Percentiles rank a stretch among this genome's conserved stretches.
Evolutionary conservation across 1,284 basidiomycete species (phyloP).

Genomic region (Tilletia setariae): DNA sequence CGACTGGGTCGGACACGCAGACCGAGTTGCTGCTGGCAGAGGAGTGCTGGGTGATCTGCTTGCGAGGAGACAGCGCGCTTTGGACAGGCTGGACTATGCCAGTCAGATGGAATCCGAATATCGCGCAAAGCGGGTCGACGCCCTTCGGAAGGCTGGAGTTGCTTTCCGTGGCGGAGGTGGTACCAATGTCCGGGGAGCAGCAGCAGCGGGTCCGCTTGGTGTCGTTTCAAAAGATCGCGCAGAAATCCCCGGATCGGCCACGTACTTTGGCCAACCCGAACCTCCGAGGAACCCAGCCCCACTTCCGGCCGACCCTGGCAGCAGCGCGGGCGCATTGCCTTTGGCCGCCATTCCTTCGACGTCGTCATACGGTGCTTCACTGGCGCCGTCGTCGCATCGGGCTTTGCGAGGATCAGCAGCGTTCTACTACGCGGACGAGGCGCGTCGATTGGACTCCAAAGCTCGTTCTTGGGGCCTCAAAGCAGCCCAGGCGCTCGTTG

Average conservation of each 20-base stretch:
- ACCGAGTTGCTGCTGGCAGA: neutral
- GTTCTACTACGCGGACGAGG: conserved; percentile 51
- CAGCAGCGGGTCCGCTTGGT: conserved; percentile 33
- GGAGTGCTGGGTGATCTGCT: neutral
- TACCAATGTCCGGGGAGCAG: neutral
- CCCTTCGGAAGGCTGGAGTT: conserved; percentile 44
- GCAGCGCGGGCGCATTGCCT: neutral
- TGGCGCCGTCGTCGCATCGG: conserved; percentile 27
- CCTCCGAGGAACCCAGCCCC: conserved; percentile 7
- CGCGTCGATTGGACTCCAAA: conserved; percentile 49
- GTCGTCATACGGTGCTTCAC: conserved; percentile 5
- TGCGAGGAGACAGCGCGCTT: neutral
- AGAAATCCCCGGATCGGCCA: conserved; percentile 2
- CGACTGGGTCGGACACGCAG: neutral
- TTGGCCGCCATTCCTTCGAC: neutral
- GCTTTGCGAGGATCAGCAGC: conserved; percentile 26
- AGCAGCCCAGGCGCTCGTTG: conserved; percentile 49
- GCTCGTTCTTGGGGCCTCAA: conserved; percentile 51
- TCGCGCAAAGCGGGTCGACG: conserved; percentile 46
- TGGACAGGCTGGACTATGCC: neutral
- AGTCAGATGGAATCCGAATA: conserved; percentile 34
- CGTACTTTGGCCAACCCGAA: conserved; percentile 6
- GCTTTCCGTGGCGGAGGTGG: conserved; percentile 28
- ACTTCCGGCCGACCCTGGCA: neutral
- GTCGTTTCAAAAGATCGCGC: conserved; percentile 14